phyloP scores from a whole-genome alignment of 495 filamentous ascomycete genomes.

The Parachaetomium inaequale region DNA sequence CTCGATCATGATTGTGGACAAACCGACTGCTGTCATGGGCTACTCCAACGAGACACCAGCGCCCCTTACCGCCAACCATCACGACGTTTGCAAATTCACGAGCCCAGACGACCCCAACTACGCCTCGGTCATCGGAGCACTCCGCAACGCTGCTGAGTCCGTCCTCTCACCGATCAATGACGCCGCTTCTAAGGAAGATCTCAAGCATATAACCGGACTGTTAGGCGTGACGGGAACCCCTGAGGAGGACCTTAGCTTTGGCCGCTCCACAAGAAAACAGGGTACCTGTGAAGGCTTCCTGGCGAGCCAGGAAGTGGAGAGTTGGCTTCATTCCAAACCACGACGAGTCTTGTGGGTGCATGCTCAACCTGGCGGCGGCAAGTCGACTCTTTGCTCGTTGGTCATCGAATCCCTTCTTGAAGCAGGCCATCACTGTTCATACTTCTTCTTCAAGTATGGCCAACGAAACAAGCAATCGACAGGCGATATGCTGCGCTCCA shows the following conservation, averaged over 20 bases:
- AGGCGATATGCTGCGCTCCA: constrained; percentile 17
- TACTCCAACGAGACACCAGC: constrained; percentile 36
- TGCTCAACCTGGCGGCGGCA: constrained; percentile 25
- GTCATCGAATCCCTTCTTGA: constrained; percentile 24
- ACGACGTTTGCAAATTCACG: constrained; percentile 45
- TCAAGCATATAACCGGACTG: not conserved
- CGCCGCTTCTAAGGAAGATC: not conserved
- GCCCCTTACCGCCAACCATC: constrained; percentile 43
- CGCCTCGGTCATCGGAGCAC: constrained; percentile 25
- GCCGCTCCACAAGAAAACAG: constrained; percentile 1
- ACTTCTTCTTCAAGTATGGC: constrained; percentile 29
- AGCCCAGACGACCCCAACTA: constrained; percentile 41
- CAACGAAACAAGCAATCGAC: constrained; percentile 16
- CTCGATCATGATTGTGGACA: constrained; percentile 35
- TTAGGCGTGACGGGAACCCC: not conserved
- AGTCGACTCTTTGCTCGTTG: constrained; percentile 27
- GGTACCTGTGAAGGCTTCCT: constrained; percentile 23
- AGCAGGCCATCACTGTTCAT: constrained; percentile 15
- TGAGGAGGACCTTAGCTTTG: constrained; percentile 26
- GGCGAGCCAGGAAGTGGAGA: constrained; percentile 10
- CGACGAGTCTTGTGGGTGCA: constrained; percentile 27
- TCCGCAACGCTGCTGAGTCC: constrained; percentile 6
- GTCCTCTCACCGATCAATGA: not conserved
- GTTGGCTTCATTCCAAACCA: constrained; percentile 14
- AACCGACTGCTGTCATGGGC: constrained; percentile 40